phyloP scores from a whole-genome alignment of 2,329 filamentous ascomycete species.

The Fusarium hostae region DNA sequence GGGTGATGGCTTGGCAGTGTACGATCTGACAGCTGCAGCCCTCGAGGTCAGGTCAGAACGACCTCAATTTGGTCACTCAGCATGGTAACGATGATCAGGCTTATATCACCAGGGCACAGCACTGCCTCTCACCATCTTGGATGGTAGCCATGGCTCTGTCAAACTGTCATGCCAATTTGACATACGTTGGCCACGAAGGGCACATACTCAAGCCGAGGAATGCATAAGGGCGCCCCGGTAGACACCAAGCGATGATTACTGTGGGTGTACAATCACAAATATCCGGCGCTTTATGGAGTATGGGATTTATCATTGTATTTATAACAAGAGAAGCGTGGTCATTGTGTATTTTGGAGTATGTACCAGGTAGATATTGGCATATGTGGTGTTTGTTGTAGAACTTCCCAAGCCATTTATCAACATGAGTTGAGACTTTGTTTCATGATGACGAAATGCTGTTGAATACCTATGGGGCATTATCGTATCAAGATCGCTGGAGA shows the following conservation, averaged over 20 bases:
- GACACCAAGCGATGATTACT: background rate
- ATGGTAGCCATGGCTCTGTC: background rate
- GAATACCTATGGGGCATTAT: no score
- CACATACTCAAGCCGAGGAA: background rate
- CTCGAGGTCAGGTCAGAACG: no score
- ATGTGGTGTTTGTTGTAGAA: background rate
- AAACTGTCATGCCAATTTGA: background rate
- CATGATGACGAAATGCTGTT: background rate
- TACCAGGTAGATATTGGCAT: conserved; percentile 6
- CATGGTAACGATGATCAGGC: background rate
- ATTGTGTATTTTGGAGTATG: conserved; percentile 3
- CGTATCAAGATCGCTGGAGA: no score
- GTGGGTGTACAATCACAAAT: background rate
- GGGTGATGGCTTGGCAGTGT: conserved; percentile 48
- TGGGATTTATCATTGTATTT: conserved; percentile 2
- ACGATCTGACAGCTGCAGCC: background rate
- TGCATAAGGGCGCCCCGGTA: background rate
- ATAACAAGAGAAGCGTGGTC: conserved; percentile 2
- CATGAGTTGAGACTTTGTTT: background rate
- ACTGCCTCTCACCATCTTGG: background rate
- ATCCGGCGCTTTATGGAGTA: conserved; percentile 27
- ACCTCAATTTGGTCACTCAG: background rate
- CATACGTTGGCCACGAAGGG: background rate
- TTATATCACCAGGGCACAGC: background rate
- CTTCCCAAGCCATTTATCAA: background rate